Percentiles rank a stretch among this genome's conserved stretches.
Evolutionary conservation across 768 basidiomycete species (phyloP).

Genomic region (Lactifluus volemus): DNA sequence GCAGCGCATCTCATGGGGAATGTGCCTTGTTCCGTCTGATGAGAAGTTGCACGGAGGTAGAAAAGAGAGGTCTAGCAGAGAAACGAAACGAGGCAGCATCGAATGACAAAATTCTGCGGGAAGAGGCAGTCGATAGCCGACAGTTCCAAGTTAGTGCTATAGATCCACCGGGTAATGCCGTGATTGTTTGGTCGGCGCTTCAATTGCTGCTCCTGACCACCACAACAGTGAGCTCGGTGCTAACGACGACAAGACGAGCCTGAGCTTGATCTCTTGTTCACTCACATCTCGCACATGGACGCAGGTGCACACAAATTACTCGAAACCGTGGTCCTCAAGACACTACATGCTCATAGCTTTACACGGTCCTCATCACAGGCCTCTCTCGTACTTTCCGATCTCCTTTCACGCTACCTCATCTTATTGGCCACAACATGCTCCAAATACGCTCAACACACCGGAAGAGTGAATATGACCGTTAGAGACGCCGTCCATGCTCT

Average conservation of each 20-base stretch:
- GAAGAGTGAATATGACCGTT: slow-evolving; percentile 47
- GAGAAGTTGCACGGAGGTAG: not conserved
- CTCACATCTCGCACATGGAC: slow-evolving; percentile 34
- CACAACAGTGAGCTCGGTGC: slow-evolving; percentile 19
- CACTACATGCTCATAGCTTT: slow-evolving; percentile 72
- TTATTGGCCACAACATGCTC: slow-evolving; percentile 60
- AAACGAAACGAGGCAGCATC: not conserved
- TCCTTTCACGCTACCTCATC: slow-evolving; percentile 65
- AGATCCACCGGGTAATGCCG: slow-evolving; percentile 8
- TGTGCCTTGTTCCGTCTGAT: not conserved
- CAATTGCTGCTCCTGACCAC: slow-evolving; percentile 21
- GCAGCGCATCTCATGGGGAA: not conserved
- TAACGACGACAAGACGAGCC: slow-evolving; percentile 16
- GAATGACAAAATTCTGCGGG: too few species aligned
- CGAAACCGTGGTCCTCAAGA: slow-evolving; percentile 57
- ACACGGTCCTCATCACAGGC: slow-evolving; percentile 70
- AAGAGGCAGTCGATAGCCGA: too few species aligned
- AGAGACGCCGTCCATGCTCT: slow-evolving; percentile 59
- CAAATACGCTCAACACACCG: slow-evolving; percentile 67
- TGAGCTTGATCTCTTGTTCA: not conserved
- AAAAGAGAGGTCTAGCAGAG: not conserved
- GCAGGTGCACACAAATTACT: slow-evolving; percentile 48
- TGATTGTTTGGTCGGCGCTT: slow-evolving; percentile 16
- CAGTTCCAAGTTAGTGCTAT: too few species aligned
- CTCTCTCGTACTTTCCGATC: slow-evolving; percentile 58